phyloP scores from a whole-genome alignment of 176 grass and related monocot species.

The Oryza meridionalis region DNA sequence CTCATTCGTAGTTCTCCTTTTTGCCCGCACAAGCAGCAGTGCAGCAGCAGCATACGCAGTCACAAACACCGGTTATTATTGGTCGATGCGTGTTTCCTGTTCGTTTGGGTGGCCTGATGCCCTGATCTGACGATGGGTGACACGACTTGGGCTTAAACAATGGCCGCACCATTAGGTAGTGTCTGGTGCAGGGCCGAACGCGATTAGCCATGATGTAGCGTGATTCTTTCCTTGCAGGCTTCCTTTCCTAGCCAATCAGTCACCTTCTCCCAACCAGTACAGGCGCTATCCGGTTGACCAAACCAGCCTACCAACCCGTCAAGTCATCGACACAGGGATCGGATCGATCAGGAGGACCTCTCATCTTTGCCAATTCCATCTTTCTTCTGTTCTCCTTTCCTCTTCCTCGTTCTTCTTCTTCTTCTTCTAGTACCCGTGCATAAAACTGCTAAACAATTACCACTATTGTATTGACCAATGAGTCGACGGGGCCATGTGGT shows the following conservation, averaged over 20 bases:
- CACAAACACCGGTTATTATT: background rate
- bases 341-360: slow-evolving; percentile 4
- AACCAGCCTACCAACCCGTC: slow-evolving; percentile 11
- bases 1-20: slow-evolving; percentile 1
- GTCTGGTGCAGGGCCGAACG: background rate
- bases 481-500: slow-evolving; percentile 36
- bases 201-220: slow-evolving; percentile 21
- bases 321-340: slow-evolving; percentile 12
- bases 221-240: slow-evolving; percentile 45
- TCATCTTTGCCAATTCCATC: slow-evolving; percentile 21
- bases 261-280: slow-evolving; percentile 1
- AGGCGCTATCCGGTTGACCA: slow-evolving; percentile 35
- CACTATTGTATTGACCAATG: background rate
- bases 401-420: background rate
- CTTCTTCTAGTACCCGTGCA: background rate
- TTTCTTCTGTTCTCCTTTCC: background rate
- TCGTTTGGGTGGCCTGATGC: background rate
- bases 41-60: background rate
- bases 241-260: slow-evolving; percentile 16
- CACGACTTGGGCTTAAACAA: background rate
- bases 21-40: background rate
- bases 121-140: background rate
- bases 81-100: background rate
- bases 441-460: slow-evolving; percentile 5
- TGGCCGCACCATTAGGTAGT: background rate